Percentiles rank a stretch among this genome's conserved stretches.
Conservation (phyloP, 768 basidiomycete species). For the Lactarius vividus region DNA sequence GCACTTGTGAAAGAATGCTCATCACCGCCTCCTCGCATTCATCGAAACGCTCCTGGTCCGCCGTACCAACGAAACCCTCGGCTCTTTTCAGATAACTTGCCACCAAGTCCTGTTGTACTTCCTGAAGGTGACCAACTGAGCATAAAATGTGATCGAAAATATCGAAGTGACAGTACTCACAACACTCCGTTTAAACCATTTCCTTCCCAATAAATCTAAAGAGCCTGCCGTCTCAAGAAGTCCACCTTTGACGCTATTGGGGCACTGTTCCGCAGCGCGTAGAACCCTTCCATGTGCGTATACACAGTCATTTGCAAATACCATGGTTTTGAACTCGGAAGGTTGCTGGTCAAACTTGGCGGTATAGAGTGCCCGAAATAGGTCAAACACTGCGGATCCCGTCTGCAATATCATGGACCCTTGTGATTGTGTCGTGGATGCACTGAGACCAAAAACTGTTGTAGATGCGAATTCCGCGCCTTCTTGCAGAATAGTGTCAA, state of each 20-base stretch:
- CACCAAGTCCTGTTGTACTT: conserved; percentile 45
- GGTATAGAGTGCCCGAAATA: conserved; percentile 79
- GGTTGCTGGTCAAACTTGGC: conserved; percentile 49
- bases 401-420: conserved; percentile 60
- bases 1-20: conserved; percentile 60
- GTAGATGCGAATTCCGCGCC: conserved; percentile 54
- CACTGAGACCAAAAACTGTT: conserved; percentile 38
- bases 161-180: conserved; percentile 43
- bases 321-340: conserved; percentile 54
- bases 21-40: conserved; percentile 71
- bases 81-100: conserved; percentile 51
- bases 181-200: conserved; percentile 68
- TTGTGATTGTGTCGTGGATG: conserved; percentile 27
- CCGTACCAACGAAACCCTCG: conserved; percentile 65
- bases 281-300: conserved; percentile 46
- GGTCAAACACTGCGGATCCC: conserved; percentile 65
- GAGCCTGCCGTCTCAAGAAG: conserved; percentile 50
- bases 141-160: neutral
- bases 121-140: conserved; percentile 37
- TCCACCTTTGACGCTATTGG: conserved; percentile 41
- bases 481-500: conserved; percentile 24
- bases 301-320: conserved; percentile 78
- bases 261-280: conserved; percentile 32
- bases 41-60: conserved; percentile 71
- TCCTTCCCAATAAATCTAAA: conserved; percentile 57